Base-by-base conservation (phyloP, 116 monocot genomes). In the Phalaenopsis hybrid region DNA sequence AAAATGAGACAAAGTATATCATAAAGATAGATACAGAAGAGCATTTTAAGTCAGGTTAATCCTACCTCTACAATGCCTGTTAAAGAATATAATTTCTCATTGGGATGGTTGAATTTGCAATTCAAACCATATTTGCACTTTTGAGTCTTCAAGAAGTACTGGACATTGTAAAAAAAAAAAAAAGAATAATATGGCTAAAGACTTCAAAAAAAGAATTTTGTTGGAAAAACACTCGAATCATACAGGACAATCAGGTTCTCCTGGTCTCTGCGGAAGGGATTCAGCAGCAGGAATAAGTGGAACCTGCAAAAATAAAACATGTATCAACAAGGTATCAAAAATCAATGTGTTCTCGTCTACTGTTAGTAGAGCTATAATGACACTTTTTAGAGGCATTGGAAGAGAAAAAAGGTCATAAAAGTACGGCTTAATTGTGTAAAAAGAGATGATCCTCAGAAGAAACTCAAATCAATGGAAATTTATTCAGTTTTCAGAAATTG, bases 231-330 rank as follows among this genome's bases (percentile, higher is more conserved):
- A 28, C 50, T 28, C 46, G 25, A 11, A 51, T 23, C 86, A 79
- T 91, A 99, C 99, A 85, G 95, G 95, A 83, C 99, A 99, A 85
- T 99, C 99, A 81, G 92, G 87, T 84, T 99, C 93, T 75, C 95
- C 99, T 18, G 93, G 89, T 79, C 92, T 92, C 77, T 99, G 92
- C 1, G 95, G 99, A 86, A 93, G 93, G 76, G 86, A 74, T 84
- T 99, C 99, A 59, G 55, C 49, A 1, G 85, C 33, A 74, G 83
- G 83, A 20, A 77, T 63, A 57, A 85, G 48, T 50, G 89, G 90
- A 21, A 91, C 82, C 97, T 97, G 85, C 80, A 83, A 70, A 23
- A 69, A 67, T 37, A 59, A 80, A 69, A 17, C 67, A 10, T 44
- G 57, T 17, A 57, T 57, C 16, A 15, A 57, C 57, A 57, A 15